Percentiles rank a stretch among this genome's conserved stretches.
Conservation (phyloP, 1,284 basidiomycete genomes). For the Ceratobasidium sp. region DNA sequence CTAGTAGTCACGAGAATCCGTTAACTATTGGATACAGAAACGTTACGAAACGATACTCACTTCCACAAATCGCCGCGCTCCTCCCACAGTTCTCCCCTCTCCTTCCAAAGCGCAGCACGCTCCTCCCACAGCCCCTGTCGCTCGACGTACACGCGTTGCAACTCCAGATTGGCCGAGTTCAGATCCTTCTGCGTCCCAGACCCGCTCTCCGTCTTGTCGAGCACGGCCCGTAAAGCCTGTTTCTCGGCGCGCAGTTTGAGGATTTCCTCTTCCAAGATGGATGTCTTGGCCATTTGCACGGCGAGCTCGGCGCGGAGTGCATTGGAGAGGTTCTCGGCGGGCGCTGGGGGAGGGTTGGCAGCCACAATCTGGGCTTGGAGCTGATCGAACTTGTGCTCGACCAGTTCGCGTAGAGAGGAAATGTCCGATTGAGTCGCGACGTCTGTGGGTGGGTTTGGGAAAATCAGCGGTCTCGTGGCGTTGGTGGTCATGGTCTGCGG, state of each 20-base stretch:
- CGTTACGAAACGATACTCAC: background rate
- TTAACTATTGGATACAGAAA: no score
- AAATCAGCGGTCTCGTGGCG: background rate
- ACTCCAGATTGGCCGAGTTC: constrained; percentile 3
- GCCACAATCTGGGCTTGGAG: no score
- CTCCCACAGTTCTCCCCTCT: background rate
- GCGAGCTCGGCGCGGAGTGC: constrained; percentile 24
- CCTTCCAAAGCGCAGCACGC: constrained; percentile 19
- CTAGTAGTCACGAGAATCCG: no score
- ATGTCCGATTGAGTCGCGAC: constrained; percentile 9
- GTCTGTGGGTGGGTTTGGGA: background rate
- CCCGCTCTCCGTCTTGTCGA: background rate
- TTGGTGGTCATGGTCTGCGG: background rate
- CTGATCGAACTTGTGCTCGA: background rate
- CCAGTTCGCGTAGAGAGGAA: background rate
- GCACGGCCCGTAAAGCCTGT: constrained; percentile 1
- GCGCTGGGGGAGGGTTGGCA: background rate
- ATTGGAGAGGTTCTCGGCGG: background rate
- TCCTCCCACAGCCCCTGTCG: constrained; percentile 27
- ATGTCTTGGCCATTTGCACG: constrained; percentile 20
- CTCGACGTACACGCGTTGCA: constrained; percentile 10
- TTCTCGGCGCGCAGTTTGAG: constrained; percentile 6
- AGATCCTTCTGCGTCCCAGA: background rate
- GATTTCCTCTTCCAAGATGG: constrained; percentile 21
- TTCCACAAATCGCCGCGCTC: background rate